A percentile compares a stretch with the other conserved stretches of the same genome.
Conservation (phyloP, 176 grass and related monocot species). For the Eleusine indica region DNA sequence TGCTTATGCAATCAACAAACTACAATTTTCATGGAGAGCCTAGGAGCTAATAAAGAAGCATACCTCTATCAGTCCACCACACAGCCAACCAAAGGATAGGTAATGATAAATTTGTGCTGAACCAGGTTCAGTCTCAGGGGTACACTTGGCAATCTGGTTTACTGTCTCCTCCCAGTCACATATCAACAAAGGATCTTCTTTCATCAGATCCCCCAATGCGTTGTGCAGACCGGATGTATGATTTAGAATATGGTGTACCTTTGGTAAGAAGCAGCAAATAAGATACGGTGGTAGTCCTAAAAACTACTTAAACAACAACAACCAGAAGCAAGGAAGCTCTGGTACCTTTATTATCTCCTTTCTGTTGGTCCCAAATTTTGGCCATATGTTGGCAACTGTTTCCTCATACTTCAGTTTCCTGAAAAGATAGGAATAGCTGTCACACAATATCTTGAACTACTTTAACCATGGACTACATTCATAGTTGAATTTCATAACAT, state of each 20-base stretch:
- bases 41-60: slow-evolving; percentile 8
- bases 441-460: slow-evolving; percentile 21
- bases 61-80: slow-evolving; percentile 97
- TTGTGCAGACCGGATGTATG: slow-evolving; percentile 94
- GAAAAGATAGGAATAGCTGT: slow-evolving; percentile 41
- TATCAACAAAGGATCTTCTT: slow-evolving; percentile 66
- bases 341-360: slow-evolving; percentile 90
- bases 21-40: neutral
- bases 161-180: slow-evolving; percentile 92
- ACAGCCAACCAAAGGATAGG: slow-evolving; percentile 97
- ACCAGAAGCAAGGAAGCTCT: slow-evolving; percentile 11
- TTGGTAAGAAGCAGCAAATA: slow-evolving; percentile 25
- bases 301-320: slow-evolving; percentile 7
- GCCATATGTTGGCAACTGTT: slow-evolving; percentile 91
- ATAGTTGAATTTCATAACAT: slow-evolving; percentile 6
- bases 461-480: slow-evolving; percentile 9
- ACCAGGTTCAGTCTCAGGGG: slow-evolving; percentile 84
- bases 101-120: slow-evolving; percentile 87
- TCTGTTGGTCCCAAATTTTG: slow-evolving; percentile 65
- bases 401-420: slow-evolving; percentile 92
- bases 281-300: slow-evolving; percentile 18
- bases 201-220: slow-evolving; percentile 70
- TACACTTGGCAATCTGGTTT: slow-evolving; percentile 49
- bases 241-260: slow-evolving; percentile 96
- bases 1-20: slow-evolving; percentile 22